Conservation (phyloP, 768 basidiomycete species). For the Boletus sensibilis region DNA sequence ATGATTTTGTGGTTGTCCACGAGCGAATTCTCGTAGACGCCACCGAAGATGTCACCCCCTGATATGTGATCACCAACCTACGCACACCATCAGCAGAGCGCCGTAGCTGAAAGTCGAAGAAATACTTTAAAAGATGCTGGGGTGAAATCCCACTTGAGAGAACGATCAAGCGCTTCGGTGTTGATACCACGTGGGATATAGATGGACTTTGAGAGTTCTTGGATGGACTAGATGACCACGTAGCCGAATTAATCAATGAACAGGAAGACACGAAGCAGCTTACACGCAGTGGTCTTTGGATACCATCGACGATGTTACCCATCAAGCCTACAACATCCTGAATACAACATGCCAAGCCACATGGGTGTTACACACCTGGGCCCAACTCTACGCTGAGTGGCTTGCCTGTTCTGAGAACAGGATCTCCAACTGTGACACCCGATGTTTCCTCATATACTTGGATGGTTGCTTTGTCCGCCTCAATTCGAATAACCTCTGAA, state of each 20-base stretch:
- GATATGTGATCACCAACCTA: conserved; percentile 96
- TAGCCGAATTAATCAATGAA: not conserved
- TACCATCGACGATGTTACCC: conserved; percentile 99
- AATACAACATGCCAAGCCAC: not conserved
- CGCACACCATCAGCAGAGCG: conserved; percentile 6
- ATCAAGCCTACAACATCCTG: conserved; percentile 68
- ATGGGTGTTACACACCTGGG: conserved; percentile 60
- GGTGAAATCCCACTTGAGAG: conserved; percentile 92
- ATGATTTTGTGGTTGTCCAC: conserved; percentile 97
- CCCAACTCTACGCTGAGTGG: conserved; percentile 97
- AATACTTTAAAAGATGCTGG: conserved; percentile 74
- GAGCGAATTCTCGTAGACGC: conserved; percentile 95
- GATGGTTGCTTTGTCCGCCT: conserved; percentile 96
- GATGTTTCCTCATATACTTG: conserved; percentile 99
- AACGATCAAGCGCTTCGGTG: conserved; percentile 89
- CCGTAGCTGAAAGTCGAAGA: not conserved
- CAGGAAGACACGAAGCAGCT: conserved; percentile 27
- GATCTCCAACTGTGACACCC: conserved; percentile 98
- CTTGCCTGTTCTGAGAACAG: conserved; percentile 95
- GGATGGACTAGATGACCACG: conserved; percentile 62
- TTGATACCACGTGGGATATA: conserved; percentile 99
- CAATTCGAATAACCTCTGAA: conserved; percentile 97
- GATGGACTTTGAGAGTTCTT: conserved; percentile 97
- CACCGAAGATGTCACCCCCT: conserved; percentile 95
- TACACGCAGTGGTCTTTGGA: conserved; percentile 88